These are phyloP conservation scores for Knoxdaviesia capensis DNA, from an alignment of 2,329 filamentous ascomycete genomes.

Conservation along the genomic window DNA sequence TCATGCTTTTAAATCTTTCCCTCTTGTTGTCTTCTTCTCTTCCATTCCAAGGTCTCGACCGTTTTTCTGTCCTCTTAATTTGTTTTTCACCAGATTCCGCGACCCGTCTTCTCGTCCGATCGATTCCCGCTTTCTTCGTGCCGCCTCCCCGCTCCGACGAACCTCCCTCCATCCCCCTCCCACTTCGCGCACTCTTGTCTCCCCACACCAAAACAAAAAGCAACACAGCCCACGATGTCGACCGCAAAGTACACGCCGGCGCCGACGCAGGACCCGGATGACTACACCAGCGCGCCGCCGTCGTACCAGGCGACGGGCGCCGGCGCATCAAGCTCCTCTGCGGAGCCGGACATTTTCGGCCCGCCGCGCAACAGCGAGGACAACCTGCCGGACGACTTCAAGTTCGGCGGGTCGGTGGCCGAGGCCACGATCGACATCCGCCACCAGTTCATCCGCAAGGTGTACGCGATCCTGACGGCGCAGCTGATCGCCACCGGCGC, in stretches of 20 bases:
- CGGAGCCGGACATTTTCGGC: constrained; percentile 35
- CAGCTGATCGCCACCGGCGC: constrained; percentile 73
- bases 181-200: background rate
- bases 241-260: constrained; percentile 69
- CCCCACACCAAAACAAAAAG: background rate
- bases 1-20: too few relatives aligned
- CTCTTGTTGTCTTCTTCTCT: too few relatives aligned
- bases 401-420: constrained; percentile 86
- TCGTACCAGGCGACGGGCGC: constrained; percentile 39
- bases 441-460: constrained; percentile 92
- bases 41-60: too few relatives aligned
- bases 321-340: constrained; percentile 31
- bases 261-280: constrained; percentile 70
- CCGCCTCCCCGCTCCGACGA: too few relatives aligned
- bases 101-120: too few relatives aligned
- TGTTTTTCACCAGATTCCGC: too few relatives aligned
- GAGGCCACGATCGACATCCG: constrained; percentile 91
- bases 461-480: constrained; percentile 93
- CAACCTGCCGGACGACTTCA: constrained; percentile 93
- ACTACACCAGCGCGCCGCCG: constrained; percentile 64
- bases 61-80: too few relatives aligned
- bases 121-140: too few relatives aligned
- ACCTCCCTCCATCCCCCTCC: too few relatives aligned
- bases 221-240: constrained; percentile 29
- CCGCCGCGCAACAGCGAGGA: constrained; percentile 64